Evolutionary conservation across 192 early-diverging fungal genomes (phyloP).

Genomic region (Coemansia sp.): DNA sequence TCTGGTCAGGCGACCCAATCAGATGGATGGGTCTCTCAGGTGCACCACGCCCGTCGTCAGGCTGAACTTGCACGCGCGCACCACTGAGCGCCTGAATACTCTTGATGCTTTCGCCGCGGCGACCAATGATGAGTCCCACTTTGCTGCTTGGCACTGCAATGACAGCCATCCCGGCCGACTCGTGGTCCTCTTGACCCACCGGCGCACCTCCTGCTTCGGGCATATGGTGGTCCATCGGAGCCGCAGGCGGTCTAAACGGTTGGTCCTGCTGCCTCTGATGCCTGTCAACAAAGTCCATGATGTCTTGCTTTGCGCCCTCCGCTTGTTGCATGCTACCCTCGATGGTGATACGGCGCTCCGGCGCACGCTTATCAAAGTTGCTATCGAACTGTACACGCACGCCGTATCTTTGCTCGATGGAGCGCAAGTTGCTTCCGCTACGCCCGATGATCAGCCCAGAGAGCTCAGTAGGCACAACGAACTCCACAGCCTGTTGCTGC

Average conservation of each 20-base stretch:
- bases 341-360: slow-evolving; percentile 41
- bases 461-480: slow-evolving; percentile 61
- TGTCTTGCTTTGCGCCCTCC: slow-evolving; percentile 30
- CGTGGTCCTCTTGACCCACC: slow-evolving; percentile 1
- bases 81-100: slow-evolving; percentile 67
- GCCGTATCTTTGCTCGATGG: slow-evolving; percentile 70
- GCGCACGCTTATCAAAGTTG: slow-evolving; percentile 21
- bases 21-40: slow-evolving; percentile 62
- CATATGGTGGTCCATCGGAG: background rate
- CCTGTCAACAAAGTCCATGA: slow-evolving; percentile 38
- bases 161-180: slow-evolving; percentile 30
- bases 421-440: slow-evolving; percentile 74
- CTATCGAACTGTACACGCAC: slow-evolving; percentile 72
- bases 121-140: slow-evolving; percentile 83
- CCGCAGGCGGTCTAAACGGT: slow-evolving; percentile 9
- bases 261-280: slow-evolving; percentile 23
- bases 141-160: slow-evolving; percentile 64
- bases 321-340: slow-evolving; percentile 23
- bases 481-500: slow-evolving; percentile 35
- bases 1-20: slow-evolving; percentile 66
- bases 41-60: slow-evolving; percentile 50
- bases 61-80: slow-evolving; percentile 69
- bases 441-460: slow-evolving; percentile 83
- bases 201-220: background rate
- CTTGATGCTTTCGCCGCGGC: slow-evolving; percentile 75